Percentiles rank a stretch among this genome's conserved stretches.
These are phyloP conservation scores for Salvia rosmarinus DNA, from an alignment of 257 asterid species.

Conservation along the genomic window DNA sequence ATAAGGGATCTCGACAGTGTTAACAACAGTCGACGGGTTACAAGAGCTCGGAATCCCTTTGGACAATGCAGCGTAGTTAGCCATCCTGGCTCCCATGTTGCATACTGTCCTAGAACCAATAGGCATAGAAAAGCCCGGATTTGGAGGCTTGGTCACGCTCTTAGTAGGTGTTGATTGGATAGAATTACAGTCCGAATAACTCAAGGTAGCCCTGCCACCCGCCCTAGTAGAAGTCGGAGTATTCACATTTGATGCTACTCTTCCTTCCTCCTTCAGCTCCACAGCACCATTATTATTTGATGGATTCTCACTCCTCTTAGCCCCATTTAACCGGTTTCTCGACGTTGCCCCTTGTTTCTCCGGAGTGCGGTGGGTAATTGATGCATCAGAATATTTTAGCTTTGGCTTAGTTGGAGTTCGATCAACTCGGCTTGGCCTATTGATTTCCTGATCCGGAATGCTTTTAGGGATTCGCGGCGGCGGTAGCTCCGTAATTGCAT, in stretches of 20 bases:
- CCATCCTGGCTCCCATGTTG: constrained; percentile 56
- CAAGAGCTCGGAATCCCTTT: constrained; percentile 67
- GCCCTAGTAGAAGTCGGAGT: constrained; percentile 75
- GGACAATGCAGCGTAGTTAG: constrained; percentile 60
- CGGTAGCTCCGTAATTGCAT: constrained; percentile 67
- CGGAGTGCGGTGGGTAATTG: constrained; percentile 62
- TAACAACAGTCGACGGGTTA: constrained; percentile 53
- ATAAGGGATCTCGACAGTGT: constrained; percentile 76
- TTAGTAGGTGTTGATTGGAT: constrained; percentile 83
- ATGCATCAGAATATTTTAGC: constrained; percentile 45
- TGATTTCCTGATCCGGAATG: constrained; percentile 51
- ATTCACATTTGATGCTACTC: constrained; percentile 39
- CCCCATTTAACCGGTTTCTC: constrained; percentile 60
- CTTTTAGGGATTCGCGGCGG: constrained; percentile 48
- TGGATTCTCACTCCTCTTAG: constrained; percentile 56
- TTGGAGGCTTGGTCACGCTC: constrained; percentile 82
- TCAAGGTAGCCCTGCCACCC: constrained; percentile 52
- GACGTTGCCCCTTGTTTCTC: constrained; percentile 58
- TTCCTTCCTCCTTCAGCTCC: constrained; percentile 68
- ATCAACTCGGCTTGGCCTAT: constrained; percentile 51
- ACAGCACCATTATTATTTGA: constrained; percentile 42
- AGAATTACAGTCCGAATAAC: constrained; percentile 77
- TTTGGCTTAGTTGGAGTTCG: constrained; percentile 76
- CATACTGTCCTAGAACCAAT: constrained; percentile 65
- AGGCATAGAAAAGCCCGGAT: constrained; percentile 56